Evolutionary conservation across 352 stramenopile species (phyloP).

Genomic region (Pelagophyceae sp.): DNA sequence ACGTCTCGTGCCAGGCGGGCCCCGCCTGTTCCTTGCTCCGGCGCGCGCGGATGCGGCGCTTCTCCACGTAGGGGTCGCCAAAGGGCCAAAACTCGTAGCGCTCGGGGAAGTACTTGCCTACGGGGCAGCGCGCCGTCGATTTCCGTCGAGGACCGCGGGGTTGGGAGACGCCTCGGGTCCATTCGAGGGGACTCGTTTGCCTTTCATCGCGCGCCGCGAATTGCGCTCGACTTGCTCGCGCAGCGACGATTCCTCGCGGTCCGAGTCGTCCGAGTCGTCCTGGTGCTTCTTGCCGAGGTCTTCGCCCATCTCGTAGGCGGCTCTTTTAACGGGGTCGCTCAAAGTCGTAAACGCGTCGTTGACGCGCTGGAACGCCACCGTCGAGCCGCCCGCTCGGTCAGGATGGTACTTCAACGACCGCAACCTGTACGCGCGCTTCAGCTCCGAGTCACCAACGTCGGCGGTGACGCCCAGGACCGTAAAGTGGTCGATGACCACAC

Average conservation of each 20-base stretch:
- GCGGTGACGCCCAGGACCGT: conserved; percentile 1
- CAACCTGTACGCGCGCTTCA: background rate
- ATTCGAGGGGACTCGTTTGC: too few relatives aligned
- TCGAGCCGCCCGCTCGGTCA: background rate
- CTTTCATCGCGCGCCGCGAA: too few relatives aligned
- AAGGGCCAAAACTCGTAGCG: conserved; percentile 5
- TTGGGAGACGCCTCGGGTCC: too few relatives aligned
- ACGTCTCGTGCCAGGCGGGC: background rate
- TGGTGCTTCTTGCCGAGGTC: background rate
- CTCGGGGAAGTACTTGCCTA: conserved; percentile 15
- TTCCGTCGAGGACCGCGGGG: too few relatives aligned
- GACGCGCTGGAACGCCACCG: conserved; percentile 1
- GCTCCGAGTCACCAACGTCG: background rate
- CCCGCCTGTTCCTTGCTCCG: background rate
- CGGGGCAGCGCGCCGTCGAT: too few relatives aligned
- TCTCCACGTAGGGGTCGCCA: conserved; percentile 1
- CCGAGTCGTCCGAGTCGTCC: background rate
- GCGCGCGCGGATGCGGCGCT: background rate
- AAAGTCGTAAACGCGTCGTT: background rate
- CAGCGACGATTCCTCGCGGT: conserved; percentile 1
- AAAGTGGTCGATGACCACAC: background rate
- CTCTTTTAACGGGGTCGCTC: background rate
- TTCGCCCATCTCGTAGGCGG: conserved; percentile 2
- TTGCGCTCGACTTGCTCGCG: conserved; percentile 9
- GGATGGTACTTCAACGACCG: conserved; percentile 9